phyloP scores from a whole-genome alignment of 306 rosid species.

The Lithocarpus polystachyus region DNA sequence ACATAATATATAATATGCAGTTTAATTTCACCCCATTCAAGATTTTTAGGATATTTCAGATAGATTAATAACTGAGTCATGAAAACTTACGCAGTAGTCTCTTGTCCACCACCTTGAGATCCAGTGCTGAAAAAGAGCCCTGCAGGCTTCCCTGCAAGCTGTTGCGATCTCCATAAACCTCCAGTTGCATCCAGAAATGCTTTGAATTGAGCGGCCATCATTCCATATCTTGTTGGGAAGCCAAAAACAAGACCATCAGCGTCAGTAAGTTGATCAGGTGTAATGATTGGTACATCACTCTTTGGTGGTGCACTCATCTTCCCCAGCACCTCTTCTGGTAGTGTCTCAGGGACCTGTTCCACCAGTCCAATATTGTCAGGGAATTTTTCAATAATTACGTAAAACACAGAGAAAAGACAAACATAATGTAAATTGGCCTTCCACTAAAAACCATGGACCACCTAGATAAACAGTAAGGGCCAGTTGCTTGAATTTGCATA shows the following conservation, averaged over 20 bases:
- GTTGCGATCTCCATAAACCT: slow-evolving; percentile 82
- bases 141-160: slow-evolving; percentile 95
- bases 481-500: not conserved
- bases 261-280: slow-evolving; percentile 72
- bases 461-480: not conserved
- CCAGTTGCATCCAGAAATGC: slow-evolving; percentile 91
- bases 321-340: slow-evolving; percentile 64
- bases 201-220: slow-evolving; percentile 98
- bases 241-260: slow-evolving; percentile 91
- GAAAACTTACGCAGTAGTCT: slow-evolving; percentile 89
- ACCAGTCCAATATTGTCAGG: slow-evolving; percentile 15
- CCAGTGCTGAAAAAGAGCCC: slow-evolving; percentile 93
- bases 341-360: slow-evolving; percentile 84
- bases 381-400: not conserved
- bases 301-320: slow-evolving; percentile 98
- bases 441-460: not conserved
- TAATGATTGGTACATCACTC: slow-evolving; percentile 68
- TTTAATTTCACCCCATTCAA: not conserved
- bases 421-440: not conserved
- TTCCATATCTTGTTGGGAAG: slow-evolving; percentile 94
- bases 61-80: not conserved
- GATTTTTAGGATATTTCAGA: not conserved
- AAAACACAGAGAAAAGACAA: not conserved
- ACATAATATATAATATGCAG: not conserved
- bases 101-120: slow-evolving; percentile 98